Base-by-base conservation (phyloP, 1,139 yeast genomes). In the Kurtzmaniella quercitrusa region DNA sequence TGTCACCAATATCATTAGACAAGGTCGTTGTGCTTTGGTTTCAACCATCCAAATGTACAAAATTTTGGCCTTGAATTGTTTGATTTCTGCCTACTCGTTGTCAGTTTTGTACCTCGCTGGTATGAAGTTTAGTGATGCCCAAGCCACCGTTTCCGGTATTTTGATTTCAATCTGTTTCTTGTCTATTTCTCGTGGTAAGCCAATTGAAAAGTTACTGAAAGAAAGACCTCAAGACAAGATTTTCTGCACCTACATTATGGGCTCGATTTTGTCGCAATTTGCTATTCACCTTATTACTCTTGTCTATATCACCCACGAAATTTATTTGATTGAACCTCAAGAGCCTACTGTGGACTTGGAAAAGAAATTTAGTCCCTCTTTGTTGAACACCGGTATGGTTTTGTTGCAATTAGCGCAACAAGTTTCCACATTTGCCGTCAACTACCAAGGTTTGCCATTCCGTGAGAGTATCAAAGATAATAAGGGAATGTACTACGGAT, bases 1-100 rank as follows among this genome's bases (percentile, higher is more conserved):
- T 43, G 97, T 94, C 45, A 87, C 96, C 42, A 84, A 89, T 59
- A 88, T 93, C 52, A 80, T 93, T 54, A 91, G 99, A 68, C 98
- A 94, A 75, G 99, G 99, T 53, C 89, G 99, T 69, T 88, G 96
- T 74, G 96, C 99, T 9, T 75, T 93, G 55, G 97, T 94, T 44
- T 89, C 97, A 14, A 93, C 98, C 17, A 91, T 93, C 59, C 98
- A 93, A 69, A 94, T 93, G 98, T 94, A 94, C 77, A 93, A 93
- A 74, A 93, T 93, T 57, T 74, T 93, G 61, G 98, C 99, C 0
- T 77, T 93, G 69, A 93, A 93, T 65, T 94, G 98, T 78, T 78
- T 93, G 71, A 89, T 93, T 68, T 85, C 96, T 50, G 98, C 99
- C 23, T 93, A 93, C 64, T 89, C 98, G 3, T 76, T 93, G 55